phyloP scores from a whole-genome alignment of 23 red algal genomes.

The Gracilaria gracilis region DNA sequence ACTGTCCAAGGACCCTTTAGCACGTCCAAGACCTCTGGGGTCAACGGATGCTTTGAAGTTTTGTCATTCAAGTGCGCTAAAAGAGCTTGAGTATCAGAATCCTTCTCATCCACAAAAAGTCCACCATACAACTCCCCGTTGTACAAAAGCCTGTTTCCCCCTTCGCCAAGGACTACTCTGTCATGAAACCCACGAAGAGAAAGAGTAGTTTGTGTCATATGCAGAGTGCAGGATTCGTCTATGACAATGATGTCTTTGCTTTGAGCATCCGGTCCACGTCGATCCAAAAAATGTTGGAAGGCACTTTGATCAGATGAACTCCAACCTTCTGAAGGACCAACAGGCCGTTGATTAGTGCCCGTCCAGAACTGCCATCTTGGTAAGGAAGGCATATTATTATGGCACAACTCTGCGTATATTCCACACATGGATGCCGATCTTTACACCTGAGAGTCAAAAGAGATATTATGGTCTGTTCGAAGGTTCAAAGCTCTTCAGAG shows the following conservation, averaged over 20 bases:
- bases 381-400: neutral
- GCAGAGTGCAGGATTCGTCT: constrained; percentile 2
- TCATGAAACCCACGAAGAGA: constrained; percentile 35
- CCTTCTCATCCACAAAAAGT: neutral
- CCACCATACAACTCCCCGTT: constrained; percentile 80
- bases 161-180: neutral
- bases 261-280: constrained; percentile 56
- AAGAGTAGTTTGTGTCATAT: constrained; percentile 39
- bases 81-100: constrained; percentile 35
- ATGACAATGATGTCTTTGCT: neutral
- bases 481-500: neutral
- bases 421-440: constrained; percentile 51
- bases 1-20: constrained; percentile 84
- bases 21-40: constrained; percentile 48
- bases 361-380: constrained; percentile 59
- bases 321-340: neutral
- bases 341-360: neutral
- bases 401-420: constrained; percentile 37
- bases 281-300: neutral
- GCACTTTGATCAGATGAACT: neutral
- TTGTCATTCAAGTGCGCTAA: neutral
- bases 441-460: neutral
- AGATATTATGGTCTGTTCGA: neutral
- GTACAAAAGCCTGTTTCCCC: constrained; percentile 45
- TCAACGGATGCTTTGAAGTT: neutral